Evolutionary conservation across 257 asterid genomes (phyloP).

Genomic region (Fraxinus americana): DNA sequence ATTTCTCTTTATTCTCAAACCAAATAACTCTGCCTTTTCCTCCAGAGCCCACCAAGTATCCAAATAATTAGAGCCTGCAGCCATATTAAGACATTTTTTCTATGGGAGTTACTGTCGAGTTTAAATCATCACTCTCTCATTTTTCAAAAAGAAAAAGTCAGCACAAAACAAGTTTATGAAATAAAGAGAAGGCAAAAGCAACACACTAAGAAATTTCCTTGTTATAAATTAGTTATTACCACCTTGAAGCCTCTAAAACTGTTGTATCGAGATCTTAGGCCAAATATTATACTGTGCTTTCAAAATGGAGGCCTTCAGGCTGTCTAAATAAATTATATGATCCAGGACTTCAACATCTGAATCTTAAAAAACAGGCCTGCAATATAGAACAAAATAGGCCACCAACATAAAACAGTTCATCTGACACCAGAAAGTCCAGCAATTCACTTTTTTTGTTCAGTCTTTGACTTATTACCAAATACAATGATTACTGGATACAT

Average conservation of each 20-base stretch:
- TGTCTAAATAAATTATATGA: conserved; percentile 12
- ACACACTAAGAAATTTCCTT: background rate
- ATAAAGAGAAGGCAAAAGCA: background rate
- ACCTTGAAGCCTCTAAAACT: conserved; percentile 15
- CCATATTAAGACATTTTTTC: conserved; percentile 3
- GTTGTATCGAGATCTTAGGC: conserved; percentile 17
- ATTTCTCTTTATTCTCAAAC: conserved; percentile 2
- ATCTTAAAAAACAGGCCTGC: conserved; percentile 29
- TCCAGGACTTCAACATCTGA: conserved; percentile 12
- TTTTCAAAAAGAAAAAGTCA: background rate
- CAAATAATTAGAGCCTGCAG: conserved; percentile 24
- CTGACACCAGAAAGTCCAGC: background rate
- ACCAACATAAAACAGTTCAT: background rate
- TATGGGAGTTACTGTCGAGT: conserved; percentile 13
- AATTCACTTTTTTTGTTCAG: background rate
- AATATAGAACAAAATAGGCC: conserved; percentile 16
- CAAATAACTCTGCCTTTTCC: background rate
- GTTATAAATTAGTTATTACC: conserved; percentile 15
- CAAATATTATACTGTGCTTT: conserved; percentile 28
- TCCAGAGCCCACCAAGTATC: conserved; percentile 1
- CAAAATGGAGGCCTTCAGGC: conserved; percentile 4
- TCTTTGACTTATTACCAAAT: background rate
- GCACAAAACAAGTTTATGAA: background rate
- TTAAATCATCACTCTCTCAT: background rate
- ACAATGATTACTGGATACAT: background rate